Base-by-base conservation (phyloP, 441 rosid genomes). In the Jatropha multifida region DNA sequence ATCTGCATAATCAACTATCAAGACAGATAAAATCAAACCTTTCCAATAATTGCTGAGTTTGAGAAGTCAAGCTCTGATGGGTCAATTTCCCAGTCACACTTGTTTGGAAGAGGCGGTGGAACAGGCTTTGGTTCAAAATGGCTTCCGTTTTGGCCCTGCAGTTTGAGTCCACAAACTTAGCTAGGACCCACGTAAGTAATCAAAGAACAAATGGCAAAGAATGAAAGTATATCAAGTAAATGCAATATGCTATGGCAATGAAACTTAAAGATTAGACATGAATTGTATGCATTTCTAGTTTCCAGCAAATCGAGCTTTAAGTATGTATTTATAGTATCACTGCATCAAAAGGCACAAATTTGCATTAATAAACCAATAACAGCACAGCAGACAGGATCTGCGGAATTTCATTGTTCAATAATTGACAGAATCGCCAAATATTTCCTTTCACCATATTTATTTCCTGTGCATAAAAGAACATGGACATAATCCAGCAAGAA, bases 71-170 rank as follows among this genome's bases (percentile, higher is more conserved):
- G 87, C 88, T 95, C 99, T 48, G 95, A 79, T n/a, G 98, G 99
- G 51, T 95, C 99, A 72, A 95, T 86, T 90, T 95, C 99, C 99
- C 99, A 92, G 79, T 95, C 98, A 89, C 98, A 93, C 83, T 95
- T 95, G 81, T 96, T 96, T 20, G 99, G 92, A 71, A 87, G 85
- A 49, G 99, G 98, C 8, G 99, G 99, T 4, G 88, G 89, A 80
- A 94, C 99, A 69, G 94, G 92, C 83, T 88, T 96, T 73, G 96
- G 97, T 76, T 96, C 98, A 86, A 92, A 94, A 76, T 96, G 99
- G 82, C 99, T 96, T 79, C 99, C 99, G 68, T 80, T 92, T 91
- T 94, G 99, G 14, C 97, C 98, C 98, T 96, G 88, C 82, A 81
- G 66, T 78, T 73, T 44, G 42, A 55, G 61, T 49, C 49, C 70